These are phyloP conservation scores for Rutstroemia sp. DNA, from an alignment of 2,329 filamentous ascomycete species.

Conservation along the genomic window DNA sequence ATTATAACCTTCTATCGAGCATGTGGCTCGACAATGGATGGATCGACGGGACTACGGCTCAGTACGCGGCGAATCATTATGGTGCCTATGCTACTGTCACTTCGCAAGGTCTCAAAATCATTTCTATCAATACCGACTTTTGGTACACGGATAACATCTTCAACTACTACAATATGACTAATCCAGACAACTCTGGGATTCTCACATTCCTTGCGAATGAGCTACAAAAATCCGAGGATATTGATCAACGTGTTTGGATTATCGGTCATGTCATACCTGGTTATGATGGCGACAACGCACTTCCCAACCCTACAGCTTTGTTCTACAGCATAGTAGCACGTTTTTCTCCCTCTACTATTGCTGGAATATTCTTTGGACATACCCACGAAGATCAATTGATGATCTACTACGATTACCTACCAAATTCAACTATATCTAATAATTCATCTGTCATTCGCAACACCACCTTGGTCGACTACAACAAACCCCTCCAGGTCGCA, in stretches of 20 bases:
- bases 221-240: slow-evolving; percentile 21
- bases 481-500: slow-evolving; percentile 20
- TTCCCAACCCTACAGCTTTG: slow-evolving; percentile 23
- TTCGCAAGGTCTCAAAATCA: slow-evolving; percentile 18
- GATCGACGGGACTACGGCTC: slow-evolving; percentile 19
- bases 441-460: slow-evolving; percentile 10
- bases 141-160: slow-evolving; percentile 25
- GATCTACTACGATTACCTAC: slow-evolving; percentile 26
- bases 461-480: slow-evolving; percentile 21
- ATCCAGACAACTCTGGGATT: slow-evolving; percentile 21
- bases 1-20: slow-evolving; percentile 7
- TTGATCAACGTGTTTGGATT: slow-evolving; percentile 23
- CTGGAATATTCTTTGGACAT: slow-evolving; percentile 30
- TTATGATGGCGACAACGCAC: slow-evolving; percentile 18
- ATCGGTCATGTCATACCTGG: slow-evolving; percentile 24
- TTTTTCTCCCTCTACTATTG: slow-evolving; percentile 23
- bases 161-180: slow-evolving; percentile 24
- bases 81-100: slow-evolving; percentile 11
- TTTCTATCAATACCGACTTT: slow-evolving; percentile 26
- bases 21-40: slow-evolving; percentile 21
- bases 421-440: slow-evolving; percentile 1
- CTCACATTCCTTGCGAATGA: slow-evolving; percentile 22
- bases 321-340: slow-evolving; percentile 26
- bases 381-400: slow-evolving; percentile 30
- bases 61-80: slow-evolving; percentile 23